These are phyloP conservation scores for Fusarium siculi DNA, from an alignment of 2,329 filamentous ascomycete genomes.

Conservation along the genomic window DNA sequence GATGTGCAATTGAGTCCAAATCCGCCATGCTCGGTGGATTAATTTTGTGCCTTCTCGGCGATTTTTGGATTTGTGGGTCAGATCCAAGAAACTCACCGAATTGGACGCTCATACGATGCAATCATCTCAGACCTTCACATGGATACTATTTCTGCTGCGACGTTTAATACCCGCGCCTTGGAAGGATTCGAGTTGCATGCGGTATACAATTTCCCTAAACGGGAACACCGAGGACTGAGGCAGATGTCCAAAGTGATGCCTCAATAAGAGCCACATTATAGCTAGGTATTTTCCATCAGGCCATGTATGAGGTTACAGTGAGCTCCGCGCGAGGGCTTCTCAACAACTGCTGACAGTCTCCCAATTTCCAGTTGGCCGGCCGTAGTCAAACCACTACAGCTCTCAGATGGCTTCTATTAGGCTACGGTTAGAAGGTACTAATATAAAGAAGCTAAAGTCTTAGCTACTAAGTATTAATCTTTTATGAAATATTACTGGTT, in stretches of 20 bases:
- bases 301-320: background rate
- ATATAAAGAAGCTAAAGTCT: too few species aligned
- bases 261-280: background rate
- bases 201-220: fast-evolving
- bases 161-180: background rate
- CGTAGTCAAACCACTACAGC: too few species aligned
- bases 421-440: too few species aligned
- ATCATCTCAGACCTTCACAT: background rate
- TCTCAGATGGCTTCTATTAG: too few species aligned
- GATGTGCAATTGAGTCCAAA: background rate
- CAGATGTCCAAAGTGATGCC: background rate
- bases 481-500: too few species aligned
- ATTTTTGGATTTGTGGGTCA: background rate
- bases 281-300: background rate
- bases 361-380: too few species aligned
- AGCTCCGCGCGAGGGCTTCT: background rate
- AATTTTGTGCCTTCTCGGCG: background rate
- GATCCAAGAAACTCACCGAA: fast-evolving
- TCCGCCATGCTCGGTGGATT: background rate
- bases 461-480: too few species aligned
- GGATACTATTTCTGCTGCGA: background rate
- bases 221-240: background rate
- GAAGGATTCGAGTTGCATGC: background rate
- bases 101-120: background rate
- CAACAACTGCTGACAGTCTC: too few species aligned